Evolutionary conservation across 176 grass and related monocot genomes (phyloP), one percentile per base, ranked within the genome.

Genomic region (Avena eriantha): DNA sequence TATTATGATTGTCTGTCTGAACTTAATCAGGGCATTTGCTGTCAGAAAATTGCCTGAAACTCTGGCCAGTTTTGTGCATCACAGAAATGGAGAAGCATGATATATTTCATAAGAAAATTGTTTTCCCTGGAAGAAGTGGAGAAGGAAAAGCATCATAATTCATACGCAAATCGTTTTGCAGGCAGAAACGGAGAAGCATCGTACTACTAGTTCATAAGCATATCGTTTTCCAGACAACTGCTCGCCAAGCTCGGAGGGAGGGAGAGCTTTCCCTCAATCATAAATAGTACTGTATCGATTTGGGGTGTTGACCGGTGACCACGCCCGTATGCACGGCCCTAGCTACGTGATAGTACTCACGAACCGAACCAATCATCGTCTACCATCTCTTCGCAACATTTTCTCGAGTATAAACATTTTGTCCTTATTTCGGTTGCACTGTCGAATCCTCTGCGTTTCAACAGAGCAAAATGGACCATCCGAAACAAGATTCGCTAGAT

Each of bases 261-360:
- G 61, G 43, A 80, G 24, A 73, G 43, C 45, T 63, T 72, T 73
- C 71, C 3, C 9, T 33, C n/a, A 16, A 21, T 54, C n/a, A n/a
- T 75, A 31, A 13, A 13, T 29, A 29, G 29, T 29, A 29, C 29
- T 29, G 29, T 29, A 73, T 26, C 43, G 3, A 48, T 76, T 85
- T 19, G 10, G 5, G 51, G 18, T 14, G 18, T 49, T 81, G 83
- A 82, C 64, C 64, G 16, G 59, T 19, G 59, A 63, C 47, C 70
- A 22, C 7, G 51, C 87, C 56, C 61, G 0, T 59, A 22, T 69
- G 41, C 7, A 31, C 63, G 19, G 65, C 43, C 77, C 73, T 4
- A 4, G 35, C 35, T 74, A 84, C 67, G 75, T 80, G 80, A 84
- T 87, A n/a, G n/a, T n/a, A 36, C 66, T 67, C 80, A 66, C 80